These are phyloP conservation scores for Serendipita sp. DNA, from an alignment of 1,284 basidiomycete species.

Conservation along the genomic window DNA sequence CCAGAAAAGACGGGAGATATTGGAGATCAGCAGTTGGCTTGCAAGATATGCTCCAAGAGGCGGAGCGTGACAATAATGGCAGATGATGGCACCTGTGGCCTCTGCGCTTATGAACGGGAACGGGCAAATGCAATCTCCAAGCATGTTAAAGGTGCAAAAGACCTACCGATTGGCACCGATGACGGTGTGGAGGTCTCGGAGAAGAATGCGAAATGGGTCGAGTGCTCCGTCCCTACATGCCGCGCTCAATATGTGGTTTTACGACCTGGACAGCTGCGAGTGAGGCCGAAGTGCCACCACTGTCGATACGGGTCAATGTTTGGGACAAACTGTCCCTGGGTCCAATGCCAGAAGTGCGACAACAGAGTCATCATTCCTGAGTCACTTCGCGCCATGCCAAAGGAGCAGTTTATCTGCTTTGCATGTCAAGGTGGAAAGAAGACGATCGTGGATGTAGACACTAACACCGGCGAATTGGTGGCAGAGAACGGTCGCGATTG, in stretches of 20 bases:
- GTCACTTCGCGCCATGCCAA: conserved; percentile 6
- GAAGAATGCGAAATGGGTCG: conserved; percentile 8
- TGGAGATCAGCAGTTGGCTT: conserved; percentile 17
- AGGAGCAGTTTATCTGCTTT: conserved; percentile 14
- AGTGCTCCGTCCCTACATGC: conserved; percentile 7
- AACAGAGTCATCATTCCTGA: conserved; percentile 18
- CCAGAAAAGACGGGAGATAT: conserved; percentile 17
- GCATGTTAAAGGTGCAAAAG: conserved; percentile 3
- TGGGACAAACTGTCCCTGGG: conserved; percentile 14
- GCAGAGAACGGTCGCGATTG: conserved; percentile 16
- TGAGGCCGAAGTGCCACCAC: conserved; percentile 17
- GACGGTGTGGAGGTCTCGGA: neutral
- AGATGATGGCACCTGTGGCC: conserved; percentile 14
- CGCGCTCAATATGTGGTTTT: conserved; percentile 11
- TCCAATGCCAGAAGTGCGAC: conserved; percentile 16
- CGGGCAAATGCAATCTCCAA: neutral
- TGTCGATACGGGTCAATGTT: conserved; percentile 13
- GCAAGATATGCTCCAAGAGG: conserved; percentile 15
- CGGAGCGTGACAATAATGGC: conserved; percentile 19
- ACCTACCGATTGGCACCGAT: neutral
- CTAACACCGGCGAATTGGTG: conserved; percentile 13
- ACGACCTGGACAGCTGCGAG: neutral
- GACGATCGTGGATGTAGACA: conserved; percentile 12
- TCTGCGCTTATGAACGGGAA: conserved; percentile 11
- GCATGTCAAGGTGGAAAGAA: conserved; percentile 13